Conservation (phyloP, 352 stramenopile genomes). For the Phytophthora pluvialis region DNA sequence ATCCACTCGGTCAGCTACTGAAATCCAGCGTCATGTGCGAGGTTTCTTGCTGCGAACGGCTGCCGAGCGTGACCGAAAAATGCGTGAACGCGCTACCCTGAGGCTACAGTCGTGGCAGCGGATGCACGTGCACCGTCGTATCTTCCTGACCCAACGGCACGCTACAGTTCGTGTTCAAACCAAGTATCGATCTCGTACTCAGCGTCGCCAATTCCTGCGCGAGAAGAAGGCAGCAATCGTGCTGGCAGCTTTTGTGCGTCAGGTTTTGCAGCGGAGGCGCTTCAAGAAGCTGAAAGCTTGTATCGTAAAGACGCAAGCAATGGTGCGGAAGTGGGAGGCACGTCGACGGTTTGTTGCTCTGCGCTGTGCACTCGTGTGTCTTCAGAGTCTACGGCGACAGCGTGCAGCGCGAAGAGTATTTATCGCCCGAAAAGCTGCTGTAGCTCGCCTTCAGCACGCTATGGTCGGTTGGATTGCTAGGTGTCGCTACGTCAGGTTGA, state of each 20-base stretch:
- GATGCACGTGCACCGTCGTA: slow-evolving; percentile 46
- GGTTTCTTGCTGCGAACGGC: slow-evolving; percentile 69
- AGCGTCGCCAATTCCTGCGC: slow-evolving; percentile 52
- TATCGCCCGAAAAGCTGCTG: slow-evolving; percentile 34
- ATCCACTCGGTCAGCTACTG: slow-evolving; percentile 41
- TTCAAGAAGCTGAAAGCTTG: slow-evolving; percentile 70
- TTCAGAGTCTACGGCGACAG: slow-evolving; percentile 61
- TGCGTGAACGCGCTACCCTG: slow-evolving; percentile 45
- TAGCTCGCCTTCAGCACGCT: slow-evolving; percentile 52
- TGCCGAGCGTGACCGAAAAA: slow-evolving; percentile 63
- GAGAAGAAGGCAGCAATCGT: slow-evolving; percentile 64
- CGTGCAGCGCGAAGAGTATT: slow-evolving; percentile 30
- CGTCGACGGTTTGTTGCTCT: slow-evolving; percentile 38
- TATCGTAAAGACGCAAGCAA: slow-evolving; percentile 71
- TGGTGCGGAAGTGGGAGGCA: slow-evolving; percentile 56
- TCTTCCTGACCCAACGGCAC: slow-evolving; percentile 35
- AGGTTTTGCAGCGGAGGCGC: slow-evolving; percentile 65
- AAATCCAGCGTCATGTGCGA: slow-evolving; percentile 55
- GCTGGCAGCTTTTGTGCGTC: slow-evolving; percentile 71
- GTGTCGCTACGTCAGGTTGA: slow-evolving; percentile 47
- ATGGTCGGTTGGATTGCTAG: slow-evolving; percentile 58
- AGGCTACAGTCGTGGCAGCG: slow-evolving; percentile 65
- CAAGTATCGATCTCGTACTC: slow-evolving; percentile 45
- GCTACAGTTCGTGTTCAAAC: slow-evolving; percentile 58
- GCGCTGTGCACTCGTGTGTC: slow-evolving; percentile 34